These are phyloP conservation scores for Macadamia tetraphylla DNA, from an alignment of 164 flowering plant genomes.

Conservation along the genomic window DNA sequence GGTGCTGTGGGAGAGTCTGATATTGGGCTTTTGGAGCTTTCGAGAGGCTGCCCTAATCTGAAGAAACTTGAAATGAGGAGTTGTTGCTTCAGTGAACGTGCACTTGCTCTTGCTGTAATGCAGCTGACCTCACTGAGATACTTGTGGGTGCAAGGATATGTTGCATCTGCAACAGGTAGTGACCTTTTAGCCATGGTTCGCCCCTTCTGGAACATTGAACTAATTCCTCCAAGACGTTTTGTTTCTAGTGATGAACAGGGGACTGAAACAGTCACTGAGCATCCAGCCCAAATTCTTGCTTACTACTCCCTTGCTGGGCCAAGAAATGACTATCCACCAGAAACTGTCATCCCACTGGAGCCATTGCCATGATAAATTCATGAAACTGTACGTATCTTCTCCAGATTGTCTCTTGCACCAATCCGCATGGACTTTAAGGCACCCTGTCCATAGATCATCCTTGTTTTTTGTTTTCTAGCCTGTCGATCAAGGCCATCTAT, in stretches of 20 bases:
- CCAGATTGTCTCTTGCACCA: not conserved
- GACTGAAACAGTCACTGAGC: constrained; percentile 19
- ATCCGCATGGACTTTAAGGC: too few relatives aligned
- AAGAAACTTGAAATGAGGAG: constrained; percentile 72
- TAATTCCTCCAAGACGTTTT: constrained; percentile 45
- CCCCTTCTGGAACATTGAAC: constrained; percentile 70
- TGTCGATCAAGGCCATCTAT: not conserved
- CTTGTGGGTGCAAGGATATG: constrained; percentile 79
- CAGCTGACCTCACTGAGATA: constrained; percentile 52
- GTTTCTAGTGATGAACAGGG: constrained; percentile 16
- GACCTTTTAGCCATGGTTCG: constrained; percentile 57
- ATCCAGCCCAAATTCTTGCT: constrained; percentile 66
- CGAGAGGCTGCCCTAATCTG: constrained; percentile 65
- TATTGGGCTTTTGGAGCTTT: constrained; percentile 49
- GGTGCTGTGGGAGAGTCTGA: constrained; percentile 67
- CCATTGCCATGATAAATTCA: not conserved
- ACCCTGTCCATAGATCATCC: not conserved
- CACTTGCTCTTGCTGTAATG: constrained; percentile 48
- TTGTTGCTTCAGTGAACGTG: constrained; percentile 62
- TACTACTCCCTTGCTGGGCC: constrained; percentile 67
- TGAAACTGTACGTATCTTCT: constrained; percentile 1
- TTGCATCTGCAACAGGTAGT: constrained; percentile 30
- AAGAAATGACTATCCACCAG: constrained; percentile 64
- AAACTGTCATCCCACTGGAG: constrained; percentile 24
- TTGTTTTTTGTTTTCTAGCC: not conserved